Base-by-base conservation (phyloP, 2,329 filamentous ascomycete species). In the Trichothecium sympodiale region DNA sequence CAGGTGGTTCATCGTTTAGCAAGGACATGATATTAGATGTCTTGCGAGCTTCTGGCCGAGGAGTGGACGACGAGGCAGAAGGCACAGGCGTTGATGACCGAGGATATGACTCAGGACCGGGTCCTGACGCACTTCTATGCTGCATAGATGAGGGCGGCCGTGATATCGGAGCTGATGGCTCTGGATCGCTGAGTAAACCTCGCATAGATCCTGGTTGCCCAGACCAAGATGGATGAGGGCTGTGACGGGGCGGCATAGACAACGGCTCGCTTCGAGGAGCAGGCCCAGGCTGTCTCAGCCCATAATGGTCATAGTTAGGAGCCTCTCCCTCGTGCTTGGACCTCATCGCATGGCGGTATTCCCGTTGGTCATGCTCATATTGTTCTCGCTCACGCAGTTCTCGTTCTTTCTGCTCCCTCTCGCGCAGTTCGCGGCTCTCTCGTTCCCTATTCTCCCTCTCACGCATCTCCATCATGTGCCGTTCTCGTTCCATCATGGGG, bases 21-120 rank as follows among this genome's bases (percentile, higher is more conserved):
- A 80, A 53, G 1, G 73, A 72, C 67, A 78, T 76, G 41, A 80
- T 65, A 42, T 61, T 79, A 12, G 74, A 77, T 7, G 67, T 76
- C 57, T 78, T 79, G n/a, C 69, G 64, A 32, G 57, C 57, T 43
- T 72, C 69, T 28, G 62, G 54, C 18, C 62, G 54, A 16, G 62
- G 50, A 18, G 59, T 53, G 8, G 59, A 59, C 3, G 59, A 56
- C n/a, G 50, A 43, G 10, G 53, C 47, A 18, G 44, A 36, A 28
- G 55, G 42, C 27, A 50, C 48, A 31, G 55, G 46, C 14, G 53
- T 45, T 13, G 41, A 39, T 8, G 49, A 41, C 20, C 10, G 20
- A 25, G 20, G 20, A 25, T 25, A 25, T 10, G 20, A 10, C 20
- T 25, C 20, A 25, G 20, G 20, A 10, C 20, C 20, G 6, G 20